Conservation (phyloP, 768 basidiomycete genomes). For the Leccinum imitatum region DNA sequence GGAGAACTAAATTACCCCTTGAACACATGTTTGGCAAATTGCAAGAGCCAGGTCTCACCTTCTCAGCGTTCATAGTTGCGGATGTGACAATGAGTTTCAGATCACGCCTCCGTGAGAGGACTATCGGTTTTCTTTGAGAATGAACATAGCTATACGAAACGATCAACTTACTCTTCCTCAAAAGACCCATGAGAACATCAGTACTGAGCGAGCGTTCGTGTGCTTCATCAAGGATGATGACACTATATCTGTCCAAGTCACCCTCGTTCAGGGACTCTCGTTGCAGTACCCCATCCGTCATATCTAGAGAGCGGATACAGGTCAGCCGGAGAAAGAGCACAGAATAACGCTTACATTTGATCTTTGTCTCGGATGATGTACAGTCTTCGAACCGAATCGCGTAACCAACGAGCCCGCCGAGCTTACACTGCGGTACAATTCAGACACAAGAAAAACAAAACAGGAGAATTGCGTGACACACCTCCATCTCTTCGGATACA, state of each 20-base stretch:
- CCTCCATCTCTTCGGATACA: constrained; percentile 99
- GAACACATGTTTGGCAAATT: not conserved
- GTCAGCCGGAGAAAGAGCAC: not conserved
- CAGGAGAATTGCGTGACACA: constrained; percentile 33
- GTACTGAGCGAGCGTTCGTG: constrained; percentile 97
- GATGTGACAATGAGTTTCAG: constrained; percentile 97
- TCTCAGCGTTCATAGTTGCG: constrained; percentile 99
- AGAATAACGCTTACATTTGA: constrained; percentile 74
- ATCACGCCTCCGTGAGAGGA: constrained; percentile 87
- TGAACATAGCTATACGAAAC: not conserved
- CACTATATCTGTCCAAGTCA: constrained; percentile 95
- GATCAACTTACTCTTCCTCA: constrained; percentile 75
- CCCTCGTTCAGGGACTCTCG: constrained; percentile 98
- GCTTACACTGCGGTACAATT: constrained; percentile 60
- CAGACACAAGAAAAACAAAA: not conserved
- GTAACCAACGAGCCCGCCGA: constrained; percentile 91
- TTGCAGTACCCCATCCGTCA: constrained; percentile 99
- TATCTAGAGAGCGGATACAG: constrained; percentile 52
- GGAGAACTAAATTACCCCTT: constrained; percentile 69
- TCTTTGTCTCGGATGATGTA: constrained; percentile 90
- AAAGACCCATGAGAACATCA: constrained; percentile 95
- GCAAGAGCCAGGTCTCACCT: constrained; percentile 48
- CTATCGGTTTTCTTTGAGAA: constrained; percentile 34
- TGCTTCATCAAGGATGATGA: constrained; percentile 98
- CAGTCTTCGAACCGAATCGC: constrained; percentile 99